Percentiles rank a stretch among this genome's conserved stretches.
phyloP scores from a whole-genome alignment of 495 filamentous ascomycete genomes.

The Staphylotrichum longicolle region DNA sequence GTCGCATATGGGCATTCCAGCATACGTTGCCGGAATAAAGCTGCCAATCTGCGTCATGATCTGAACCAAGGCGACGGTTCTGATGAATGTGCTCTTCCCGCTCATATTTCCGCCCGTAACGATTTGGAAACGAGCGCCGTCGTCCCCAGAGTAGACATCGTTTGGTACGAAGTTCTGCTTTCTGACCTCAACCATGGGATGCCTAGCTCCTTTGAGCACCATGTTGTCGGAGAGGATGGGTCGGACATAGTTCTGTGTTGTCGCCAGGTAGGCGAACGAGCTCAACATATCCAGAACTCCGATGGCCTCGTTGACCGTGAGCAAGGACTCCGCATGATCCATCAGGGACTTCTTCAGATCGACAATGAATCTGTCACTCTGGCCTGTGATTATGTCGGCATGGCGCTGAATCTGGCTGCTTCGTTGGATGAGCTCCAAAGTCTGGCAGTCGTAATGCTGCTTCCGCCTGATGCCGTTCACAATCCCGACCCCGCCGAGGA shows the following conservation, averaged over 20 bases:
- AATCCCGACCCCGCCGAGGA: conserved; percentile 36
- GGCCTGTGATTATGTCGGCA: conserved; percentile 70
- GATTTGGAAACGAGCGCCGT: conserved; percentile 79
- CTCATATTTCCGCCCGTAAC: conserved; percentile 99
- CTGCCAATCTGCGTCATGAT: conserved; percentile 93
- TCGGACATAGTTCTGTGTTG: conserved; percentile 72
- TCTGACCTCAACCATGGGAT: conserved; percentile 68
- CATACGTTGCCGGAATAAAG: conserved; percentile 84
- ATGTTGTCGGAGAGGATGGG: conserved; percentile 74
- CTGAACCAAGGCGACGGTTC: conserved; percentile 75
- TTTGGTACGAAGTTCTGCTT: conserved; percentile 74
- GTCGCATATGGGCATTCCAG: conserved; percentile 74
- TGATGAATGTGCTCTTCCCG: conserved; percentile 96
- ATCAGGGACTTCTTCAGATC: conserved; percentile 66
- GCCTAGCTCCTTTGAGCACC: conserved; percentile 75
- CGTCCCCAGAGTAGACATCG: conserved; percentile 72
- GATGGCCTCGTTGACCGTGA: conserved; percentile 78
- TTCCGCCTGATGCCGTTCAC: conserved; percentile 74
- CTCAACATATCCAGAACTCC: conserved; percentile 92
- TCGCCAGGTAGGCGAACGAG: conserved; percentile 76
- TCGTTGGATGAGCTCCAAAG: conserved; percentile 73
- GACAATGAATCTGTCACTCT: conserved; percentile 71
- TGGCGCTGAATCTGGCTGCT: conserved; percentile 60
- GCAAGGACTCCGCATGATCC: conserved; percentile 64
- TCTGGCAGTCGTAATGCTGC: conserved; percentile 78